These are phyloP conservation scores for Leptographium galeiforme DNA, from an alignment of 2,329 filamentous ascomycete genomes.

Conservation along the genomic window DNA sequence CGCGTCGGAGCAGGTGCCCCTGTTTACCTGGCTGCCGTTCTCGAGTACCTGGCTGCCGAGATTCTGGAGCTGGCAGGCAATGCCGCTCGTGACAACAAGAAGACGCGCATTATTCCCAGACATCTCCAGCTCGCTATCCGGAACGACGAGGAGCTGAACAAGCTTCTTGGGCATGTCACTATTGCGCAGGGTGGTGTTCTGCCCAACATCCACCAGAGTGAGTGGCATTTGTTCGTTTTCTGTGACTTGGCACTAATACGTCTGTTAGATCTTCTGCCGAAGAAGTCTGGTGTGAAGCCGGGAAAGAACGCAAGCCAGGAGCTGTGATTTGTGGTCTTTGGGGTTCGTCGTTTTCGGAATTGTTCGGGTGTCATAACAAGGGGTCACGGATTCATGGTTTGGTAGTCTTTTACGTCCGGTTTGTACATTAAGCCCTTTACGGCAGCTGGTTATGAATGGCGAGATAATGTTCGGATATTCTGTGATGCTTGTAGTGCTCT, in stretches of 20 bases:
- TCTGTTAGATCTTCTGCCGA: slow-evolving; percentile 76
- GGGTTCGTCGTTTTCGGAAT: slow-evolving; percentile 45
- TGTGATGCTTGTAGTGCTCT: not conserved
- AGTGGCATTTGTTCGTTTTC: slow-evolving; percentile 22
- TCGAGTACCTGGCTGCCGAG: slow-evolving; percentile 97
- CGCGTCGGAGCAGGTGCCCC: slow-evolving; percentile 97
- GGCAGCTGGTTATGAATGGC: slow-evolving; percentile 52
- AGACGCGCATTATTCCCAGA: slow-evolving; percentile 99
- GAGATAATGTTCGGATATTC: slow-evolving; percentile 27
- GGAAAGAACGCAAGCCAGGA: slow-evolving; percentile 90
- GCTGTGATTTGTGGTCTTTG: slow-evolving; percentile 52
- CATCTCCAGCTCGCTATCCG: slow-evolving; percentile 98
- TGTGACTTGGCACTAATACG: slow-evolving; percentile 11
- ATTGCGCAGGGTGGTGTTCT: slow-evolving; percentile 97
- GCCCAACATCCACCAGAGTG: slow-evolving; percentile 98
- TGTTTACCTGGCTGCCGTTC: slow-evolving; percentile 92
- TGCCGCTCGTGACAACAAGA: slow-evolving; percentile 99
- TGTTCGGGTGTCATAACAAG: slow-evolving; percentile 69
- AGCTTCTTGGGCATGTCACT: slow-evolving; percentile 87
- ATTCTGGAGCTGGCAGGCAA: slow-evolving; percentile 98
- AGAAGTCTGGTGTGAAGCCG: slow-evolving; percentile 86
- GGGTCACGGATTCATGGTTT: slow-evolving; percentile 61
- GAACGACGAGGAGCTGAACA: slow-evolving; percentile 99
- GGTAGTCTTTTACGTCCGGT: slow-evolving; percentile 50
- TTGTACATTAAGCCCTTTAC: slow-evolving; percentile 58